Percentiles rank a stretch among this genome's conserved stretches.
Evolutionary conservation across 2,329 filamentous ascomycete species (phyloP).

Genomic region (Penicillium frequentans): DNA sequence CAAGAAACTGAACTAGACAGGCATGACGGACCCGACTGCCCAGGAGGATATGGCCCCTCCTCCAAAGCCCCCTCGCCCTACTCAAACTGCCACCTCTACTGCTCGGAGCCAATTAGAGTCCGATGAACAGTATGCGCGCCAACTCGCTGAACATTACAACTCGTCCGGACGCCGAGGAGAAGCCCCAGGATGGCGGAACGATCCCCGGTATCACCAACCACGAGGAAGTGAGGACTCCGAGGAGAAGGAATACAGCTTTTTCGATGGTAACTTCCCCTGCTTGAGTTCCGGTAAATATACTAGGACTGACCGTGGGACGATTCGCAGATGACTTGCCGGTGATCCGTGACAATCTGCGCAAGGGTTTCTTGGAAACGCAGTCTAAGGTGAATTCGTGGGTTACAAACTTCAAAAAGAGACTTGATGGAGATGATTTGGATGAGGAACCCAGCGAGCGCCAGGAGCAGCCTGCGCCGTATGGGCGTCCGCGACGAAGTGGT

Average conservation of each 20-base stretch:
- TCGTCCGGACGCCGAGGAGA: slow-evolving; percentile 34
- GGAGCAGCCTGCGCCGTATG: slow-evolving; percentile 39
- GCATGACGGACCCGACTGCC: slow-evolving; percentile 80
- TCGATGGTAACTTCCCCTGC: slow-evolving; percentile 61
- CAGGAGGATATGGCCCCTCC: slow-evolving; percentile 63
- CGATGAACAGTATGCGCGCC: slow-evolving; percentile 88
- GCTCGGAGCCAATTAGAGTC: slow-evolving; percentile 80
- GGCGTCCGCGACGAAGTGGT: slow-evolving; percentile 58
- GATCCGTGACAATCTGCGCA: slow-evolving; percentile 87
- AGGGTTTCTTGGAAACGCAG: slow-evolving; percentile 94
- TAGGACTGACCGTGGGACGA: slow-evolving; percentile 2
- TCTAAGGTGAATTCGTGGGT: slow-evolving; percentile 92
- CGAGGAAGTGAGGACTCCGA: slow-evolving; percentile 60
- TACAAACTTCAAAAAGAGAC: slow-evolving; percentile 83
- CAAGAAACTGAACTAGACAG: slow-evolving; percentile 39
- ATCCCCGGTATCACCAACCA: slow-evolving; percentile 43
- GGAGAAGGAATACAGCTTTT: slow-evolving; percentile 81
- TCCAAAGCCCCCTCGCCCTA: slow-evolving; percentile 76
- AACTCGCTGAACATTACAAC: slow-evolving; percentile 88
- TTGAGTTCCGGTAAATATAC: not conserved
- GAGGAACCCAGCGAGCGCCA: slow-evolving; percentile 28
- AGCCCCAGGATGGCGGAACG: slow-evolving; percentile 33
- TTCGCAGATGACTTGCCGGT: slow-evolving; percentile 79
- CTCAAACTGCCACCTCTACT: slow-evolving; percentile 52
- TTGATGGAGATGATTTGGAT: slow-evolving; percentile 77